phyloP scores from a whole-genome alignment of 495 filamentous ascomycete genomes.

The Delitschia confertaspora region DNA sequence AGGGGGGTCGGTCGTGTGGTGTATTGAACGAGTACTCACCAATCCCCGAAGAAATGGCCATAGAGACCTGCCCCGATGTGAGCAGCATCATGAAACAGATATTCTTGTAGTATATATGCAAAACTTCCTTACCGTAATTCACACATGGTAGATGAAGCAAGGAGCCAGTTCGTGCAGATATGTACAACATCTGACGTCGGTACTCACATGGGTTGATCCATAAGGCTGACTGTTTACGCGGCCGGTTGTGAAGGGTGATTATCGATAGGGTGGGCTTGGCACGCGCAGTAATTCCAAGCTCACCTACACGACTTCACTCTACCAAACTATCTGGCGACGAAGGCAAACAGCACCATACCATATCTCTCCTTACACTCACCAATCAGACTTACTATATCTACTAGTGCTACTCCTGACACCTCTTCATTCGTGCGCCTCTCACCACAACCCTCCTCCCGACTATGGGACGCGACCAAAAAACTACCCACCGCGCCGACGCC shows the following conservation, averaged over 20 bases:
- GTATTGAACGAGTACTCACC: conserved; percentile 20
- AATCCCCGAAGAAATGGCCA: conserved; percentile 33
- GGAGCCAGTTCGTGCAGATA: conserved; percentile 14
- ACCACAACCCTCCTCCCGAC: background rate
- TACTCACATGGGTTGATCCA: background rate
- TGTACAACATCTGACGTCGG: background rate
- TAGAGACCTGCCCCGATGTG: conserved; percentile 37
- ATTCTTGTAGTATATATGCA: conserved; percentile 1
- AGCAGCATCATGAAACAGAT: conserved; percentile 29
- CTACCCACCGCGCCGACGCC: conserved; percentile 40
- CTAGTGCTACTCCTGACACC: background rate
- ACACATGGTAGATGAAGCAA: conserved; percentile 20
- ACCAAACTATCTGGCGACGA: background rate
- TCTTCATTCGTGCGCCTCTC: background rate
- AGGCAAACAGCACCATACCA: background rate
- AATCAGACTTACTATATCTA: too few species aligned
- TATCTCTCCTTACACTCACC: background rate
- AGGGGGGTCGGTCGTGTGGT: background rate
- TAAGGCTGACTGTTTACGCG: conserved; percentile 12
- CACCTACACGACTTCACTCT: background rate
- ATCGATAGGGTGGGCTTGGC: conserved; percentile 19
- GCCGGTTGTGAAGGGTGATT: conserved; percentile 6
- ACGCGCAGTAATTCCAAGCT: background rate
- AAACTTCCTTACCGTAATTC: conserved; percentile 1
- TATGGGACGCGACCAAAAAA: conserved; percentile 4